Evolutionary conservation across 257 asterid species (phyloP).

Genomic region (Solanum habrochaites): DNA sequence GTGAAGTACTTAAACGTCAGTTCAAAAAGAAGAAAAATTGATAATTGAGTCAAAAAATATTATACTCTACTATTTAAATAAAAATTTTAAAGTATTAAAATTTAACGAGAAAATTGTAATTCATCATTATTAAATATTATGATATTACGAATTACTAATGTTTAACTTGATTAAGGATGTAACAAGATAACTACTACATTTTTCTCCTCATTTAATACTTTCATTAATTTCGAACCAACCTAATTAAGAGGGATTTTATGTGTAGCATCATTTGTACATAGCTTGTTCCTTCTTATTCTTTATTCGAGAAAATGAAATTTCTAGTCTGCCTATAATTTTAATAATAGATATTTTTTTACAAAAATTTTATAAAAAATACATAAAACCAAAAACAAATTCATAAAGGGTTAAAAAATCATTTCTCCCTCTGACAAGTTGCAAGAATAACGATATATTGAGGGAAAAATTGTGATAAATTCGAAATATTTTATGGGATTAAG

Average conservation of each 20-base stretch:
- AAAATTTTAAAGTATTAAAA: too few relatives aligned
- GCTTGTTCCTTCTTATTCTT: background rate
- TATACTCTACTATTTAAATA: background rate
- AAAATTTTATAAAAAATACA: too few relatives aligned
- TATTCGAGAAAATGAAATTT: too few relatives aligned
- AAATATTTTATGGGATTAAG: background rate
- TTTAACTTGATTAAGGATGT: background rate
- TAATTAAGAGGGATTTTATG: background rate
- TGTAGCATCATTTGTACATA: background rate
- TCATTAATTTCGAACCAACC: background rate
- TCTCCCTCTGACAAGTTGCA: background rate
- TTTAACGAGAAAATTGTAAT: background rate
- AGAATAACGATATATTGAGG: background rate
- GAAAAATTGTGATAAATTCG: background rate
- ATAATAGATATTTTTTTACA: accelerated
- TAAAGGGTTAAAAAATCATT: too few relatives aligned
- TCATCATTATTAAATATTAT: background rate
- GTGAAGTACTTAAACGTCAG: too few relatives aligned
- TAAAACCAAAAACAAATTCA: too few relatives aligned
- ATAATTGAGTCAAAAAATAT: background rate
- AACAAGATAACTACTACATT: background rate
- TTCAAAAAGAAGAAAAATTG: too few relatives aligned
- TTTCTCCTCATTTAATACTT: background rate
- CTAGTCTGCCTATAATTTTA: too few relatives aligned
- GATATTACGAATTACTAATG: background rate